Evolutionary conservation across 2,329 filamentous ascomycete species (phyloP).

Genomic region (Neocucurbitaria cava): DNA sequence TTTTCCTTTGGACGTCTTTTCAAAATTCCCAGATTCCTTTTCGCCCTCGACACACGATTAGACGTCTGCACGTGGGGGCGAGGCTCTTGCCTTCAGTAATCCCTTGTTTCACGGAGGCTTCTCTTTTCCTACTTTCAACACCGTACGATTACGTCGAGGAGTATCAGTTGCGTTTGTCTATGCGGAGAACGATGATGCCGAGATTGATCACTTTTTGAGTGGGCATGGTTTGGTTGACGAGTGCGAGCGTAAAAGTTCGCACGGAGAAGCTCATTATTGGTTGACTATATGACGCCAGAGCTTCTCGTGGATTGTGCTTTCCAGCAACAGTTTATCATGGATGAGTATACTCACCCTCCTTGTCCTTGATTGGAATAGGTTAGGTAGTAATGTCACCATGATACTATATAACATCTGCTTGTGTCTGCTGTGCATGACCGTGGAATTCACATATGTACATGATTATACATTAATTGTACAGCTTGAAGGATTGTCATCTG

Average conservation of each 20-base stretch:
- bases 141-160: constrained; percentile 37
- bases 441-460: neutral
- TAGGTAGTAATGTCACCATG: constrained; percentile 41
- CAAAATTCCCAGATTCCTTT: constrained; percentile 37
- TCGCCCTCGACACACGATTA: constrained; percentile 36
- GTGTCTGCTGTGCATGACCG: neutral
- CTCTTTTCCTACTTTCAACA: constrained; percentile 27
- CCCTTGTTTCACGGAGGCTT: constrained; percentile 32
- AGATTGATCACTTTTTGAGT: constrained; percentile 29
- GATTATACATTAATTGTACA: too few relatives aligned
- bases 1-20: constrained; percentile 25
- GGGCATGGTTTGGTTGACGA: constrained; percentile 12
- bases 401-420: constrained; percentile 26
- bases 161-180: constrained; percentile 17
- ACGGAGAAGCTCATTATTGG: constrained; percentile 34
- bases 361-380: constrained; percentile 24
- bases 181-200: constrained; percentile 27
- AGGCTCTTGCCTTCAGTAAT: constrained; percentile 39
- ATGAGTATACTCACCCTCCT: constrained; percentile 23
- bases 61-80: constrained; percentile 41
- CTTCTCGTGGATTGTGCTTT: constrained; percentile 27
- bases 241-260: constrained; percentile 41
- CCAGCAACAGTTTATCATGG: constrained; percentile 27
- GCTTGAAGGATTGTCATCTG: neutral
- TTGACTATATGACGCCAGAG: constrained; percentile 42